These are phyloP conservation scores for Hypoxylon sp. DNA, from an alignment of 2,329 filamentous ascomycete species.

Conservation along the genomic window DNA sequence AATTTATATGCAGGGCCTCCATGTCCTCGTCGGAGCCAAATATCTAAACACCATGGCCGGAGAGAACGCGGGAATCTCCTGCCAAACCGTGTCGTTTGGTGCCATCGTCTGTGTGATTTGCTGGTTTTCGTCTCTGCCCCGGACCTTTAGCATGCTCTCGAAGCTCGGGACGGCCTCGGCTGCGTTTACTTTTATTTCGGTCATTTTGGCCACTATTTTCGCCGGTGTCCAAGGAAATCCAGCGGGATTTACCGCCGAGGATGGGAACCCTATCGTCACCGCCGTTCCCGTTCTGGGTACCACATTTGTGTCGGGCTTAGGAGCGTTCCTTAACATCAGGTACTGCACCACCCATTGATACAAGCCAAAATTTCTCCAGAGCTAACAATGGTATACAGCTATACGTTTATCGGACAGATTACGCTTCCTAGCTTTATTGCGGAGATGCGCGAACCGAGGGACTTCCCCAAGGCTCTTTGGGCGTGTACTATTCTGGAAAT, in stretches of 20 bases:
- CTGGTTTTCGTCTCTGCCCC: constrained; percentile 82
- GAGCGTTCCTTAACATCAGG: constrained; percentile 90
- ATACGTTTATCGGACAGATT: constrained; percentile 96
- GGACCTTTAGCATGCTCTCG: constrained; percentile 84
- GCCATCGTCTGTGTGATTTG: constrained; percentile 80
- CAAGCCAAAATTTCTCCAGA: background rate
- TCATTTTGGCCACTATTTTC: constrained; percentile 86
- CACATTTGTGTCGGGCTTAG: constrained; percentile 84
- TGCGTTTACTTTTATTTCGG: constrained; percentile 89
- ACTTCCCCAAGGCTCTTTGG: constrained; percentile 94
- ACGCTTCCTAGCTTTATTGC: constrained; percentile 95
- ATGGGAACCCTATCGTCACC: constrained; percentile 75
- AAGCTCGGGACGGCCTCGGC: constrained; percentile 84
- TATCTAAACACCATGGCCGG: constrained; percentile 91
- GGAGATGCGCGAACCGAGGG: constrained; percentile 84
- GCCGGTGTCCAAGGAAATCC: constrained; percentile 81
- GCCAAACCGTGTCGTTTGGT: constrained; percentile 84
- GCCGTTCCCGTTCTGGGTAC: constrained; percentile 76
- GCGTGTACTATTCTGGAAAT: constrained; percentile 90
- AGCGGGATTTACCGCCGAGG: constrained; percentile 69
- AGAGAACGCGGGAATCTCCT: constrained; percentile 67
- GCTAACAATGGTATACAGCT: constrained; percentile 57
- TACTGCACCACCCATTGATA: constrained; percentile 4
- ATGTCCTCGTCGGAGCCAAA: constrained; percentile 85
- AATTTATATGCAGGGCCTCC: constrained; percentile 68